Evolutionary conservation across 805 yeast genomes (phyloP), one percentile per base, ranked within the genome.

Genomic region (Yarrowia sp.): DNA sequence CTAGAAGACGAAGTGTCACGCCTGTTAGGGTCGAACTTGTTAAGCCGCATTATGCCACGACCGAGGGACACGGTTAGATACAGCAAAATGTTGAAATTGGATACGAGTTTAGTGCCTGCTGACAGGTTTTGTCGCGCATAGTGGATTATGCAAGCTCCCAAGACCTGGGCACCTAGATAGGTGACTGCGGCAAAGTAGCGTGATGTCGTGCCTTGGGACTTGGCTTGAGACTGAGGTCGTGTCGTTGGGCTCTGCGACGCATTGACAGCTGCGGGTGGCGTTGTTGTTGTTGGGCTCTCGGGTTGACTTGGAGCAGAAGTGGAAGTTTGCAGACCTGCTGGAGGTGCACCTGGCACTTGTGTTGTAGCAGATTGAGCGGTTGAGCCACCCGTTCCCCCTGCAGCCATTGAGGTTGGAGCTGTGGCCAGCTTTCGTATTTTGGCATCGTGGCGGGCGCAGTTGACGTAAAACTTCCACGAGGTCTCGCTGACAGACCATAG

Each of bases 401-500:
- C 16, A 6, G 38, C 38, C 19, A 16, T 32, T 48, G 54, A 8
- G 26, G 7, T 19, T 16, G 35, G 12, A 21, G 6, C 26, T 17
- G 36, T 17, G 8, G 26, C 28, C 19, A 17, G 38, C 21, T 33
- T 33, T 8, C 58, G 41, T 2, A 28, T 14, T 17, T 62, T 35
- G 38, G 44, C 36, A 14, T 58, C 63, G 41, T 58, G 41, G 40
- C 41, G 63, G 17, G 36, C 46, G 32, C 51, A 40, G 44, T 40
- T 66, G 49, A 66, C 51, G 62, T 68, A 70, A n/a, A 67, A 51
- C 21, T 59, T 52, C 72, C 71, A 70, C 35, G 68, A 35, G 24
- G 67, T 61, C 26, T 70, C 71, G n/a, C 69, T 65, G 21, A 70
- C 40, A 3, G 62, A 46, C 67, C 68, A 70, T n/a, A 70, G 28